Percentiles rank a stretch among this genome's conserved stretches.
Conservation (phyloP, 2,329 filamentous ascomycete genomes). For the Cytospora piceae region DNA sequence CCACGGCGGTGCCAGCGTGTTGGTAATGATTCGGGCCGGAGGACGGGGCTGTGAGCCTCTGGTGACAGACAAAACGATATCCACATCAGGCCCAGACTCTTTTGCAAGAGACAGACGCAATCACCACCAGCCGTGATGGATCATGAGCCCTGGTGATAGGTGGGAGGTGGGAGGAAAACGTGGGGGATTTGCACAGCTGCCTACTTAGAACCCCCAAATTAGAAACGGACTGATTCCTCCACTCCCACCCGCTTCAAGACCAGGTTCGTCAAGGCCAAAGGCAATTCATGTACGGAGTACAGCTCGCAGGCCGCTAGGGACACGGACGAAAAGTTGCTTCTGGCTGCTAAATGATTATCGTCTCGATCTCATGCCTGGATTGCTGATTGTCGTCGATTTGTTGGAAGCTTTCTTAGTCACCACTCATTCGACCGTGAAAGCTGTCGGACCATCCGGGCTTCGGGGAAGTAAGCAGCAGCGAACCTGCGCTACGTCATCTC, state of each 20-base stretch:
- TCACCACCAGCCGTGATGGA: not conserved
- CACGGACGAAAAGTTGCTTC: not conserved
- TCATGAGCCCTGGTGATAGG: not conserved
- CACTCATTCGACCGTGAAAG: conserved; percentile 9
- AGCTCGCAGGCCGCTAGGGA: not conserved
- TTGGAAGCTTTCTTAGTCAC: conserved; percentile 8
- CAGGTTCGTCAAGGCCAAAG: not conserved
- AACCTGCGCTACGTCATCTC: conserved; percentile 24
- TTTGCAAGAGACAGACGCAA: not conserved
- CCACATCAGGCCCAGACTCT: not conserved
- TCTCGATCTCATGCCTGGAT: not conserved
- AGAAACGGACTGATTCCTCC: conserved; percentile 4
- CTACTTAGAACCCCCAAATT: conserved; percentile 14
- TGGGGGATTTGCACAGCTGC: conserved; percentile 19
- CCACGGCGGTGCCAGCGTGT: not conserved
- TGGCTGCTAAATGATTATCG: not conserved
- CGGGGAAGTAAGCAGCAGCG: not conserved
- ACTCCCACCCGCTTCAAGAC: conserved; percentile 8
- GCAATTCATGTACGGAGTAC: not conserved
- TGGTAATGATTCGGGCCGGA: not conserved
- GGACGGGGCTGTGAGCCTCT: not conserved
- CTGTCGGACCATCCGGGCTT: conserved; percentile 18
- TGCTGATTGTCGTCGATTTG: not conserved
- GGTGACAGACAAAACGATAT: not conserved
- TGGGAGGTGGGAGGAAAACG: conserved; percentile 5